phyloP scores from a whole-genome alignment of 805 yeast genomes.

The Saturnispora silvae region DNA sequence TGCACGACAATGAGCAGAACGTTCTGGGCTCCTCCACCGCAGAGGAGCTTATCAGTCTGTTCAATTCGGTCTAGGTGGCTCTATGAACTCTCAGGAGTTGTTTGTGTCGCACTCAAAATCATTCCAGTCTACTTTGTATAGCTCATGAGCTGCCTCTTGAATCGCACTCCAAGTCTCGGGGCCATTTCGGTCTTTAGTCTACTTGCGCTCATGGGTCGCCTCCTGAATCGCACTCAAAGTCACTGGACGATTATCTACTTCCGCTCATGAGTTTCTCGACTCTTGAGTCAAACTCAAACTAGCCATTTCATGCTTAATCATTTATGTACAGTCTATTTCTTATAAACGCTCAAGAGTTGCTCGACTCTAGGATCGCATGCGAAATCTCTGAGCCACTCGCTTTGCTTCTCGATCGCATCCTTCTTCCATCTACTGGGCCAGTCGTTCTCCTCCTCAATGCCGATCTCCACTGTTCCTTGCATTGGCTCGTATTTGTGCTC shows the following conservation, averaged over 20 bases:
- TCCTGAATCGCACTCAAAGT: too few relatives aligned
- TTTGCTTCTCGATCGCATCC: slow-evolving; percentile 56
- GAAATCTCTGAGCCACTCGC: slow-evolving; percentile 84
- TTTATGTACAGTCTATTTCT: too few relatives aligned
- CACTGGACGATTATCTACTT: too few relatives aligned
- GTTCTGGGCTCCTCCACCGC: neutral
- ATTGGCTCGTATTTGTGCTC: slow-evolving; percentile 45
- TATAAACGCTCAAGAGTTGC: slow-evolving; percentile 38
- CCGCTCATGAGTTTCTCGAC: too few relatives aligned
- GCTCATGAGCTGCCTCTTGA: too few relatives aligned
- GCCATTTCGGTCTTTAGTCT: neutral
- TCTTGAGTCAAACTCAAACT: too few relatives aligned
- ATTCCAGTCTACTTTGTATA: neutral
- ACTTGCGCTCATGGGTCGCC: neutral
- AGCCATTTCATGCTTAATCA: too few relatives aligned
- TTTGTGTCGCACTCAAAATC: neutral
- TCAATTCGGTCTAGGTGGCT: too few relatives aligned
- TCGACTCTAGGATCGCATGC: slow-evolving; percentile 59
- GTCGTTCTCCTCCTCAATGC: slow-evolving; percentile 59
- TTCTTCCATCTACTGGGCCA: slow-evolving; percentile 87
- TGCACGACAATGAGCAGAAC: neutral
- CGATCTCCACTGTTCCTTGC: slow-evolving; percentile 32
- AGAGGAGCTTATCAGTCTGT: slow-evolving; percentile 1
- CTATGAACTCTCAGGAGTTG: neutral
- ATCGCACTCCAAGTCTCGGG: too few relatives aligned